These are phyloP conservation scores for Geosmithia putterillii DNA, from an alignment of 2,329 filamentous ascomycete species.

Conservation along the genomic window DNA sequence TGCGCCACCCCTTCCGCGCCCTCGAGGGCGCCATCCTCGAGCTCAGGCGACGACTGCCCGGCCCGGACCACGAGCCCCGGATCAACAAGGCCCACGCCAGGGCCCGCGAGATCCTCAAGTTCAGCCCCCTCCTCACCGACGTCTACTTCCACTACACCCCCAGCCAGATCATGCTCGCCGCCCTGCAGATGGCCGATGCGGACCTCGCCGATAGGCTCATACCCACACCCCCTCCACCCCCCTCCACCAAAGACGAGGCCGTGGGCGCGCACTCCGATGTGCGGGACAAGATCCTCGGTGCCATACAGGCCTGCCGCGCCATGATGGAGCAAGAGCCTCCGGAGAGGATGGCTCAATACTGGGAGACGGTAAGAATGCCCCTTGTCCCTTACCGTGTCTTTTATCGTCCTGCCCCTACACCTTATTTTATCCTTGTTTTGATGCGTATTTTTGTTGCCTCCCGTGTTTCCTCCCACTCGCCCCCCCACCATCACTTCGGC, in stretches of 20 bases:
- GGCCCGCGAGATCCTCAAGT: slow-evolving; percentile 63
- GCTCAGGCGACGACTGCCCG: slow-evolving; percentile 47
- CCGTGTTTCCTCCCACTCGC: slow-evolving; percentile 16
- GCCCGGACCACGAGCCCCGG: slow-evolving; percentile 43
- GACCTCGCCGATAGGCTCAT: slow-evolving; percentile 42
- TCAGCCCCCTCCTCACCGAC: slow-evolving; percentile 75
- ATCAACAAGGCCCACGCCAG: slow-evolving; percentile 54
- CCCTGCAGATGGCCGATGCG: slow-evolving; percentile 63
- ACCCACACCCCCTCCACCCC: slow-evolving; percentile 21
- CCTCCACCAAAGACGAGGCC: slow-evolving; percentile 11
- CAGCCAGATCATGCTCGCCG: slow-evolving; percentile 82
- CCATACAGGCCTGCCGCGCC: slow-evolving; percentile 36
- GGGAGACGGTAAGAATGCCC: slow-evolving; percentile 39
- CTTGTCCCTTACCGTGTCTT: neutral
- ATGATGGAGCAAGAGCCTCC: slow-evolving; percentile 46
- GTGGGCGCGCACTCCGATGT: slow-evolving; percentile 12
- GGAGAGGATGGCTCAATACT: slow-evolving; percentile 40
- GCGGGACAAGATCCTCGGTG: slow-evolving; percentile 34
- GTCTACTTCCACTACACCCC: slow-evolving; percentile 96
- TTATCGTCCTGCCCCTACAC: neutral
- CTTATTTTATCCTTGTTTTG: neutral
- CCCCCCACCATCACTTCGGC: neutral
- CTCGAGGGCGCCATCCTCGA: slow-evolving; percentile 82
- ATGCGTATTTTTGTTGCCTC: slow-evolving; percentile 6
- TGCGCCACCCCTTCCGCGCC: slow-evolving; percentile 79